These are phyloP conservation scores for Zygotorulaspora danielsina DNA, from an alignment of 805 yeast genomes.

Conservation along the genomic window DNA sequence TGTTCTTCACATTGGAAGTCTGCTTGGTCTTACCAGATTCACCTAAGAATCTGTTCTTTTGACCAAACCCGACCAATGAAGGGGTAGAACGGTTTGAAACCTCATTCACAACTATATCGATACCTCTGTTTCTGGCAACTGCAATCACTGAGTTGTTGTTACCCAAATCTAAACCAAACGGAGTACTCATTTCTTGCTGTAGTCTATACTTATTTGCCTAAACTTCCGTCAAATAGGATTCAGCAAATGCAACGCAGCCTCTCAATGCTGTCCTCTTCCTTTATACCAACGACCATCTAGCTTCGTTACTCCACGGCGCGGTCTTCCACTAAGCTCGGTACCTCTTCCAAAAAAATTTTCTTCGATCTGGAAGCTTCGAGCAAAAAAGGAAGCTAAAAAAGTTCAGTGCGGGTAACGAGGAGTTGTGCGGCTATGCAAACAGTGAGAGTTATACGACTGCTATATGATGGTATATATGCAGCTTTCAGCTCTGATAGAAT, in stretches of 20 bases:
- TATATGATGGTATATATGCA: too few relatives aligned
- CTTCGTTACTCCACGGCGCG: not conserved
- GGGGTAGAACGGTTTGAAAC: slow-evolving; percentile 98
- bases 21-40: slow-evolving; percentile 96
- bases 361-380: slow-evolving; percentile 17
- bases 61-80: slow-evolving; percentile 84
- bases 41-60: slow-evolving; percentile 85
- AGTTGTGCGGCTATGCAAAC: not conserved
- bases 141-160: slow-evolving; percentile 91
- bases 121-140: slow-evolving; percentile 97
- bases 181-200: slow-evolving; percentile 64
- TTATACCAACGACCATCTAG: not conserved
- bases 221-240: not conserved
- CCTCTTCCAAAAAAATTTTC: slow-evolving; percentile 1
- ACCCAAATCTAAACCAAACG: slow-evolving; percentile 98
- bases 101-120: slow-evolving; percentile 96
- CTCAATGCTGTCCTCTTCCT: too few relatives aligned
- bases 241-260: too few relatives aligned
- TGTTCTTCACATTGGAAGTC: slow-evolving; percentile 92
- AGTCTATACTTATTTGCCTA: not conserved
- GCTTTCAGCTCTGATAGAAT: too few relatives aligned
- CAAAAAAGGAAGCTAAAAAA: slow-evolving; percentile 5
- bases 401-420: too few relatives aligned
- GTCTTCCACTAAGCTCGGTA: not conserved
- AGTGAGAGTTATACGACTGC: not conserved